phyloP scores from a whole-genome alignment of 768 basidiomycete species.

The Chalciporus sphaerocephalus region DNA sequence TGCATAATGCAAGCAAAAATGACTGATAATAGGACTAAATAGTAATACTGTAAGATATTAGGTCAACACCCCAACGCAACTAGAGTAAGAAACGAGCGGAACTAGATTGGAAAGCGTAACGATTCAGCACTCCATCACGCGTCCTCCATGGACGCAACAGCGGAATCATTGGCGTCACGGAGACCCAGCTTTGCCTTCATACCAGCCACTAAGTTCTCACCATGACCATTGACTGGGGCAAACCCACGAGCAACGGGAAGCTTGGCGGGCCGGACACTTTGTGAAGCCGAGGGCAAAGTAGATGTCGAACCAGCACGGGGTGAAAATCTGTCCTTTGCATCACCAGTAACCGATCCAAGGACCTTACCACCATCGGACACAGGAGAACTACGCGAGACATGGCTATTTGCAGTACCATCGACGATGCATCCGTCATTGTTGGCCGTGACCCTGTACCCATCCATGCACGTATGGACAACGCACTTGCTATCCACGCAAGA shows the following conservation, averaged over 20 bases:
- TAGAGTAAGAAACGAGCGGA: neutral
- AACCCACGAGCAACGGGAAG: neutral
- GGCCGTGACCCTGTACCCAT: constrained; percentile 14
- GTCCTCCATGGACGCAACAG: neutral
- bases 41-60: neutral
- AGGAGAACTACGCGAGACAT: neutral
- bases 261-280: neutral
- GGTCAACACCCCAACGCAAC: too few relatives aligned
- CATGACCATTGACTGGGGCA: neutral
- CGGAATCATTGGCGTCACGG: neutral
- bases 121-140: too few relatives aligned
- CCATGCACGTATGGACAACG: constrained; percentile 24
- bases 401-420: neutral
- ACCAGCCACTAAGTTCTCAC: neutral
- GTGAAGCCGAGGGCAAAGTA: neutral
- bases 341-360: neutral
- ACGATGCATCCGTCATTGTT: constrained; percentile 15
- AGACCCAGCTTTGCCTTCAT: neutral
- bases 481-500: constrained; percentile 28
- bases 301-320: neutral
- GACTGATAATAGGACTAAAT: neutral
- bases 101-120: too few relatives aligned
- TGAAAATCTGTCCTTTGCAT: neutral
- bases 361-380: neutral
- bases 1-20: neutral